phyloP scores from a whole-genome alignment of 306 rosid genomes.

The Prunus salicina region DNA sequence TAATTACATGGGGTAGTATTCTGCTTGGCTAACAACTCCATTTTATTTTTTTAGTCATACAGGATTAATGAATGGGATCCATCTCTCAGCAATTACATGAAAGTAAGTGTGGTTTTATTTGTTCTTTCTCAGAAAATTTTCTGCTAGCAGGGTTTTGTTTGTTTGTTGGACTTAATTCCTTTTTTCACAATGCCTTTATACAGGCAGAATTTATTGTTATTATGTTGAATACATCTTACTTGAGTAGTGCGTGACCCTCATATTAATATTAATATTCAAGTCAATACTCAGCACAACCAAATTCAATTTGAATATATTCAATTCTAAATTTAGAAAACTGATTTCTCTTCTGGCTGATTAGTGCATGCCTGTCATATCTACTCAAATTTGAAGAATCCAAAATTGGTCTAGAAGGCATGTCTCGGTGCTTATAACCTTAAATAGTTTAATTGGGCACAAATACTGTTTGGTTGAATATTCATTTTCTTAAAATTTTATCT shows the following conservation, averaged over 20 bases:
- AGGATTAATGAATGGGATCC: constrained; percentile 84
- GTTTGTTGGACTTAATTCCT: background rate
- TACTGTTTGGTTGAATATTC: background rate
- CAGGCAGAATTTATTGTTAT: background rate
- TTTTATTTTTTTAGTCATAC: constrained; percentile 58
- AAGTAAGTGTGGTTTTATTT: constrained; percentile 45
- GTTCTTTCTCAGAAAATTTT: constrained; percentile 4
- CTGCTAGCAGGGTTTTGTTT: background rate
- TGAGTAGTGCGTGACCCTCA: background rate
- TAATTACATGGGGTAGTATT: background rate
- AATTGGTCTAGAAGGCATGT: too few relatives aligned
- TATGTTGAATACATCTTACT: background rate
- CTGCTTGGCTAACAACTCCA: constrained; percentile 24
- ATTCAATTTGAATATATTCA: background rate
- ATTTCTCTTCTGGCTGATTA: background rate
- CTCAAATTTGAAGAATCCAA: too few relatives aligned
- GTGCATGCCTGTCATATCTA: too few relatives aligned
- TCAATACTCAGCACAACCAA: background rate
- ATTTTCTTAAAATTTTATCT: background rate
- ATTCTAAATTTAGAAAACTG: background rate
- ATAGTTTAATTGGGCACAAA: background rate
- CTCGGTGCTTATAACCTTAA: too few relatives aligned
- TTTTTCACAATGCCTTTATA: background rate
- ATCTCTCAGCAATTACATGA: constrained; percentile 75
- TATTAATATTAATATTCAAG: too few relatives aligned